These are phyloP conservation scores for Urostyla sp. DNA, from an alignment of 73 alveolate species.

Conservation along the genomic window DNA sequence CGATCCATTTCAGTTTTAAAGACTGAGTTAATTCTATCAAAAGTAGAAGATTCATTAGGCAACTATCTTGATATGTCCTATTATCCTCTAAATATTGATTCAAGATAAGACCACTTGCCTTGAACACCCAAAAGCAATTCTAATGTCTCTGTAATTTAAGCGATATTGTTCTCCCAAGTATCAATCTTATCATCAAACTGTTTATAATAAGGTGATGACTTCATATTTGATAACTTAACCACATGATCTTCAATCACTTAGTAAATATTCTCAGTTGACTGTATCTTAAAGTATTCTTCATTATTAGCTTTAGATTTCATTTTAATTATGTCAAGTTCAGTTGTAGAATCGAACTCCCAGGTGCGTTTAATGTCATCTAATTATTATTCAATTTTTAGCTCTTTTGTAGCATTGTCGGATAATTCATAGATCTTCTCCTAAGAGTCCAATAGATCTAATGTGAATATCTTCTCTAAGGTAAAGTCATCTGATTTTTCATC, in stretches of 20 bases:
- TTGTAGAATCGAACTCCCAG: constrained; percentile 81
- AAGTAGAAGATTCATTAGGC: constrained; percentile 61
- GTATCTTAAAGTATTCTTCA: constrained; percentile 76
- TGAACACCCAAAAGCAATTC: constrained; percentile 83
- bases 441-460: constrained; percentile 70
- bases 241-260: constrained; percentile 95
- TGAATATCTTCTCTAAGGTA: constrained; percentile 83
- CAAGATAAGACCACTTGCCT: constrained; percentile 94
- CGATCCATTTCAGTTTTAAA: constrained; percentile 78
- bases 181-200: constrained; percentile 86
- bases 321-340: constrained; percentile 76
- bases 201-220: constrained; percentile 84
- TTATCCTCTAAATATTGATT: constrained; percentile 95
- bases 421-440: constrained; percentile 63
- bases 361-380: constrained; percentile 80
- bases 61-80: constrained; percentile 83
- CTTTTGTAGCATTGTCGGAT: constrained; percentile 92
- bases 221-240: constrained; percentile 87
- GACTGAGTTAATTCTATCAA: constrained; percentile 61
- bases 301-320: constrained; percentile 65
- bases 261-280: constrained; percentile 78
- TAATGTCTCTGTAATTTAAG: constrained; percentile 81
- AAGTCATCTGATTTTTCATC: constrained; percentile 81
- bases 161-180: constrained; percentile 83
- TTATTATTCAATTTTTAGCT: constrained; percentile 89